Conservation (phyloP, 768 basidiomycete genomes). For the Trametopsis cervina region DNA sequence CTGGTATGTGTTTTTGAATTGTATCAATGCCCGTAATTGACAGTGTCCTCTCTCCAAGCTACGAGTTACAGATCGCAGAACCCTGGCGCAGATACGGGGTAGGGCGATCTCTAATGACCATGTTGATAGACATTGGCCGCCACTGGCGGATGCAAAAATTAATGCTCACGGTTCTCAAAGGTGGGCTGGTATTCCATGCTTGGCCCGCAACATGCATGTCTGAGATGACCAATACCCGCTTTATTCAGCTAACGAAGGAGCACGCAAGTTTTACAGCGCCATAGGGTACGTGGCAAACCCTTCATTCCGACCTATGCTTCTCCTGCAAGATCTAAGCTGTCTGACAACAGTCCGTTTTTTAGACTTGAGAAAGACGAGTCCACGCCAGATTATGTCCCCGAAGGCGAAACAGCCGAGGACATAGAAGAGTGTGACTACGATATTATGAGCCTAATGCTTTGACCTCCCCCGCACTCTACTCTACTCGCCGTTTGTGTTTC, state of each 20-base stretch:
- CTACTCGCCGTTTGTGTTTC: too few species aligned
- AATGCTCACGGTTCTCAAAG: slow-evolving; percentile 70
- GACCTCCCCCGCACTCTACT: too few species aligned
- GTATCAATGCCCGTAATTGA: neutral
- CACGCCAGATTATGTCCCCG: slow-evolving; percentile 39
- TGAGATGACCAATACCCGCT: neutral
- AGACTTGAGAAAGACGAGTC: slow-evolving; percentile 50
- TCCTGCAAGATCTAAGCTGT: neutral
- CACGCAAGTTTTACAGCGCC: slow-evolving; percentile 44
- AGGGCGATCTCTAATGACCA: slow-evolving; percentile 46
- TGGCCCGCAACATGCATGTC: neutral
- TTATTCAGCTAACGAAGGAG: slow-evolving; percentile 37
- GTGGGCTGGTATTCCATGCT: slow-evolving; percentile 29
- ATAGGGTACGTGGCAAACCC: slow-evolving; percentile 38
- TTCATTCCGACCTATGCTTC: neutral
- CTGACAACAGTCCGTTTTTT: neutral
- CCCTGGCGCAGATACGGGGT: slow-evolving; percentile 44
- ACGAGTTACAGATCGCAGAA: slow-evolving; percentile 64
- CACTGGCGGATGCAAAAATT: slow-evolving; percentile 59
- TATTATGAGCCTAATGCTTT: slow-evolving; percentile 28
- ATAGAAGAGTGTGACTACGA: slow-evolving; percentile 28
- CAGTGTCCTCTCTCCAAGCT: slow-evolving; percentile 36
- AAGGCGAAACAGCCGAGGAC: slow-evolving; percentile 22
- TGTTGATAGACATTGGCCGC: slow-evolving; percentile 42
- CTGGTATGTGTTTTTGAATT: slow-evolving; percentile 41